A percentile compares a stretch with the other conserved stretches of the same genome.
These are phyloP conservation scores for Bimuria novae-zelandiae DNA, from an alignment of 2,329 filamentous ascomycete species.

Conservation along the genomic window DNA sequence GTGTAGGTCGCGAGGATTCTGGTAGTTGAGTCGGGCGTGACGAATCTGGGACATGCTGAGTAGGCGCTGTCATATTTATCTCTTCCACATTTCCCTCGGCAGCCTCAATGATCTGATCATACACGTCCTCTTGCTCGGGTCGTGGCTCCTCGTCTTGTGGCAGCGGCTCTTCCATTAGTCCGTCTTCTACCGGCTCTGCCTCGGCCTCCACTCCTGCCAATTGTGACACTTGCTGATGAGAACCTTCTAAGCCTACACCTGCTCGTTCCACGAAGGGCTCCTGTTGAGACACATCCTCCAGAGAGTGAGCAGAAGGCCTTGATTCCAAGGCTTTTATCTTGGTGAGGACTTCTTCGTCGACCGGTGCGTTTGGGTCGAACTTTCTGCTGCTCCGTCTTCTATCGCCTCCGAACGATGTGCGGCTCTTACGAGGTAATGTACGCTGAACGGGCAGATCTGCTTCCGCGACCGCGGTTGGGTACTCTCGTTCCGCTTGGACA, in stretches of 20 bases:
- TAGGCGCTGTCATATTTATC: not conserved
- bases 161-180: not conserved
- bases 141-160: constrained; percentile 12
- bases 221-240: too few species aligned
- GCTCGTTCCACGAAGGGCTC: constrained; percentile 9
- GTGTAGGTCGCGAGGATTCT: not conserved
- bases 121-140: constrained; percentile 11
- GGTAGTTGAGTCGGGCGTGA: not conserved
- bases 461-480: constrained; percentile 9
- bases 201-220: constrained; percentile 4
- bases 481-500: constrained; percentile 32
- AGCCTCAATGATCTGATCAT: constrained; percentile 4
- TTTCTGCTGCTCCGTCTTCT: constrained; percentile 36
- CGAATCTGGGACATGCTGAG: not conserved
- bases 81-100: constrained; percentile 11
- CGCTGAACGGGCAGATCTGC: constrained; percentile 7
- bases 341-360: constrained; percentile 28
- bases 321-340: constrained; percentile 27
- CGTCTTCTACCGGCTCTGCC: constrained; percentile 9
- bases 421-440: constrained; percentile 28
- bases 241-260: not conserved
- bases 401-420: constrained; percentile 32
- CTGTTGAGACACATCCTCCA: not conserved
- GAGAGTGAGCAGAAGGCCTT: constrained; percentile 17
- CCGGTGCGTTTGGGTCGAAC: constrained; percentile 32